Base-by-base conservation (phyloP, 176 grass and related monocot species). In the Oryza glaberrima region DNA sequence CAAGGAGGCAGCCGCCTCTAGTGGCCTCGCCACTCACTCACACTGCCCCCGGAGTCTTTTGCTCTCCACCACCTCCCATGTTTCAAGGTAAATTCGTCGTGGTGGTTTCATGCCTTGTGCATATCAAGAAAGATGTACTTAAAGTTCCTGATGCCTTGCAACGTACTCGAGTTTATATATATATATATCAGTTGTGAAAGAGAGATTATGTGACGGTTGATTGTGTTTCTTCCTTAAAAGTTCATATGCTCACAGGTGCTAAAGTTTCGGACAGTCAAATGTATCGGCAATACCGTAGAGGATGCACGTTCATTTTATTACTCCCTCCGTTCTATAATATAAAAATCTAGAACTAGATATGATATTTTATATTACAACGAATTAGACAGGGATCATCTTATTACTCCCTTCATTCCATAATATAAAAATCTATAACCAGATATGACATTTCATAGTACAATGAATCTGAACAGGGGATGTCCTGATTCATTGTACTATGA, bases 1-100 rank as follows among this genome's bases (percentile, higher is more conserved):
- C 19, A 22, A 61, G 56, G 5, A 74, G 74, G 74, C 45, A 69
- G 51, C 88, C 69, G 47, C 47, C 36, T 35, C 69, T 80, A 87
- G 88, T 79, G 88, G 80, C 48, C 63, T 83, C 73, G 47, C 69
- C 80, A 83, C 58, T 61, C 79, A 86, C 73, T 86, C 69, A 67
- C 69, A 60, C 74, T 75, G 75, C 48, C 48, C 67, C 65, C 45
- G 32, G 47, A 48, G 45, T 73, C 85, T 70, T 90, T 74, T 67
- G 4, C 14, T 56, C 16, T 56, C 52, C 16, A 56, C 52, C 51
- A 54, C 58, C 69, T 83, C 68, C 69, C 75, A 86, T 74, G 74
- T 86, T 90, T 79, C 61, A 61, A 90, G 74, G 76, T 63, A 28
- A 60, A 70, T 41, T 81, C 28, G 6, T 54, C 44, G 35, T 36